phyloP scores from a whole-genome alignment of 306 rosid species.

The Cicer pinnatifidum region DNA sequence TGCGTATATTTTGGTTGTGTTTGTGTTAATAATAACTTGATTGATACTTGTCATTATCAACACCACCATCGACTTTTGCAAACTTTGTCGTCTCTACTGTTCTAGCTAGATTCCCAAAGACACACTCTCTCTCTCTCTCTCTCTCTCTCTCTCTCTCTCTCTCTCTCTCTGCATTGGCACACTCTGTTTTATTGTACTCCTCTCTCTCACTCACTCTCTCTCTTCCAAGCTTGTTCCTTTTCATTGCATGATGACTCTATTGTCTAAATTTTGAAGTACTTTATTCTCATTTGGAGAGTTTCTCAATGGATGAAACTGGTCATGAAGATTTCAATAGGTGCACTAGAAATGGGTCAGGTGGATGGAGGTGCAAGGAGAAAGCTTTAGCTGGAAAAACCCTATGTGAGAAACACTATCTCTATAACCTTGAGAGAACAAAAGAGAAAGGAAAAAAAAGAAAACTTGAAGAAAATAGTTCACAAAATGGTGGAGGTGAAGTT shows the following conservation, averaged over 20 bases:
- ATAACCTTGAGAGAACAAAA: neutral
- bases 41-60: no score
- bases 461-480: slow-evolving; percentile 33
- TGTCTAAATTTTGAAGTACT: neutral
- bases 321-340: slow-evolving; percentile 37
- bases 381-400: slow-evolving; percentile 36
- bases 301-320: slow-evolving; percentile 43
- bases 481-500: slow-evolving; percentile 26
- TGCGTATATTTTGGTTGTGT: no score
- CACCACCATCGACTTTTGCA: no score
- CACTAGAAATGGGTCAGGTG: slow-evolving; percentile 11
- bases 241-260: neutral
- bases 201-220: neutral
- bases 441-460: slow-evolving; percentile 24
- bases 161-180: neutral
- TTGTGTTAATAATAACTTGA: no score
- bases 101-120: no score
- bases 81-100: no score
- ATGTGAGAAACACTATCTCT: slow-evolving; percentile 28
- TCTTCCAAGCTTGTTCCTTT: neutral
- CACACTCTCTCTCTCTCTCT: neutral
- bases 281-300: neutral
- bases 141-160: slow-evolving; percentile 6
- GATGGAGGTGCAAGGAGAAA: slow-evolving; percentile 50
- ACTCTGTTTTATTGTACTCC: neutral